phyloP scores from a whole-genome alignment of 2,329 filamentous ascomycete genomes.

The Mycogone perniciosa region DNA sequence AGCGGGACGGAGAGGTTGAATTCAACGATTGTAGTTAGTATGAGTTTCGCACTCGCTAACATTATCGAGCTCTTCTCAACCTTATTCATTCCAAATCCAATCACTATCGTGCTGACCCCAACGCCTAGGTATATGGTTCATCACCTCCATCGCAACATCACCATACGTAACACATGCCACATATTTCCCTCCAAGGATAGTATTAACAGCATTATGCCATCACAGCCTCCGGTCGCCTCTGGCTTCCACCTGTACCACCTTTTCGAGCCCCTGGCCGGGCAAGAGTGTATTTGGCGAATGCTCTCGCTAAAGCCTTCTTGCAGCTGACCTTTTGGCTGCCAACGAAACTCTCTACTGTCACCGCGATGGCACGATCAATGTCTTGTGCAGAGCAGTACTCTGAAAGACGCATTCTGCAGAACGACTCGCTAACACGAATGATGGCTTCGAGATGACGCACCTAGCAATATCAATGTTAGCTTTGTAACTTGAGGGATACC shows the following conservation, averaged over 20 bases:
- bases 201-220: conserved; percentile 17
- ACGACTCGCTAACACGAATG: conserved; percentile 88
- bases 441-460: conserved; percentile 97
- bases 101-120: too few species aligned
- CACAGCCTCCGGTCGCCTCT: conserved; percentile 24
- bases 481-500: not conserved
- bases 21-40: too few species aligned
- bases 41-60: too few species aligned
- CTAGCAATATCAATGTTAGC: conserved; percentile 37
- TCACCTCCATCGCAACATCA: too few species aligned
- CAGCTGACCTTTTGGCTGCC: conserved; percentile 94
- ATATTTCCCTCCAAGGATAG: too few species aligned
- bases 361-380: conserved; percentile 94
- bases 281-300: conserved; percentile 90
- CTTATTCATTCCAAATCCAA: too few species aligned
- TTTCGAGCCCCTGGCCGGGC: conserved; percentile 39
- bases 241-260: conserved; percentile 18
- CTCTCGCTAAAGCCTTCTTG: conserved; percentile 89
- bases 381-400: conserved; percentile 88
- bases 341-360: conserved; percentile 94
- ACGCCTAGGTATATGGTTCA: too few species aligned
- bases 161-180: too few species aligned
- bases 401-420: conserved; percentile 96
- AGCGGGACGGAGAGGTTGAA: too few species aligned
- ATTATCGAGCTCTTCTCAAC: too few species aligned